Evolutionary conservation across 108 stramenopile genomes (phyloP).

Genomic region (Schizochytrium sp.): DNA sequence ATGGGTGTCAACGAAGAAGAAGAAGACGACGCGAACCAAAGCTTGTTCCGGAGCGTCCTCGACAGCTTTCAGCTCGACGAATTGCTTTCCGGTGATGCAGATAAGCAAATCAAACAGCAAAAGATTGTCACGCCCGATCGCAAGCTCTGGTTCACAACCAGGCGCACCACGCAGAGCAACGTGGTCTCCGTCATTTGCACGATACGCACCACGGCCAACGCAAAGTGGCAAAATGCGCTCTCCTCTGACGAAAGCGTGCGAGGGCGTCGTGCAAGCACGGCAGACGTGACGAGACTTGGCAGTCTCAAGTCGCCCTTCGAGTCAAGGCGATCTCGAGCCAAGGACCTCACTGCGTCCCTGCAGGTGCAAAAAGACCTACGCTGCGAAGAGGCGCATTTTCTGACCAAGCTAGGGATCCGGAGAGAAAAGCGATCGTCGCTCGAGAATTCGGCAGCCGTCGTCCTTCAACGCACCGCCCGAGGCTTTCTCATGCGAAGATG

Average conservation of each 20-base stretch:
- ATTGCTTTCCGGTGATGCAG: neutral
- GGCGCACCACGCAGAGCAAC: neutral
- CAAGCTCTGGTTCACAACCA: neutral
- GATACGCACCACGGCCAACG: neutral
- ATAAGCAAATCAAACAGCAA: neutral
- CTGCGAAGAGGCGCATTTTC: neutral
- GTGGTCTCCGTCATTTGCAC: neutral
- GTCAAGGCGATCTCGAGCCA: neutral
- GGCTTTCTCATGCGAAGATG: neutral
- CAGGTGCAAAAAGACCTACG: neutral
- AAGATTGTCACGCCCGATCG: neutral
- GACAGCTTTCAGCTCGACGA: neutral
- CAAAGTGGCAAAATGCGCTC: conserved; percentile 6
- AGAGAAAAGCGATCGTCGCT: neutral
- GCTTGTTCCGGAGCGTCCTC: neutral
- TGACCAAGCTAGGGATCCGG: neutral
- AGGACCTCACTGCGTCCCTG: neutral
- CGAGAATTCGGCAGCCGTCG: neutral
- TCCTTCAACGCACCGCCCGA: neutral
- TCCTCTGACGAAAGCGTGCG: neutral
- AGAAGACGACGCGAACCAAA: neutral
- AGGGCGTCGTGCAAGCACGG: neutral
- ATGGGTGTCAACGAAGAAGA: neutral
- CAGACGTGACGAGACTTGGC: neutral
- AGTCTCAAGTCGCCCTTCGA: neutral